phyloP scores from a whole-genome alignment of 257 asterid genomes.

The Fraxinus americana region DNA sequence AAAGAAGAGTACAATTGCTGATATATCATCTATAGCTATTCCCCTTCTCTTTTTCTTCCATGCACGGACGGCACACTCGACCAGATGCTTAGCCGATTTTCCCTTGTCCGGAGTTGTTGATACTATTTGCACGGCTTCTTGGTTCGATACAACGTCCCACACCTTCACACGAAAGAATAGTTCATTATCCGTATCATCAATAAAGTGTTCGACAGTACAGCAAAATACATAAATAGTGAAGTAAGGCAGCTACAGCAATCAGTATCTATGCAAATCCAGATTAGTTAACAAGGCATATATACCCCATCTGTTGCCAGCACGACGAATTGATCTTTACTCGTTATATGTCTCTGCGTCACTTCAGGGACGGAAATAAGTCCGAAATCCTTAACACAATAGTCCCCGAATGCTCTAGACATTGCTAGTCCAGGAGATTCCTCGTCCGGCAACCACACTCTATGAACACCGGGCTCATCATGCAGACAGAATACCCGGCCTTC shows the following conservation, averaged over 20 bases:
- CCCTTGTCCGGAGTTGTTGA: conserved; percentile 51
- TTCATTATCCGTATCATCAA: background rate
- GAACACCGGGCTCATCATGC: conserved; percentile 83
- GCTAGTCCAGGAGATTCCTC: conserved; percentile 90
- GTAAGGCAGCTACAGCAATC: background rate
- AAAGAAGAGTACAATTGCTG: conserved; percentile 83
- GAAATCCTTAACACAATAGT: conserved; percentile 82
- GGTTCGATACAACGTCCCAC: conserved; percentile 94
- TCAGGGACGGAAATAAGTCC: conserved; percentile 93
- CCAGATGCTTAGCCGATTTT: conserved; percentile 76
- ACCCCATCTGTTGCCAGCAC: conserved; percentile 98
- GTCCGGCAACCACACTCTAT: conserved; percentile 87
- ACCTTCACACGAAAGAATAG: conserved; percentile 48
- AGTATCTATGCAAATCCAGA: no score
- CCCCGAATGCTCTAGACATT: conserved; percentile 97
- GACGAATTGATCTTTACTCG: conserved; percentile 69
- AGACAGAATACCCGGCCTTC: conserved; percentile 76
- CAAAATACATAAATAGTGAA: background rate
- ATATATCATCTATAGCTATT: conserved; percentile 89
- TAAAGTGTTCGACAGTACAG: background rate
- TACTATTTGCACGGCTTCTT: conserved; percentile 85
- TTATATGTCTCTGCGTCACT: conserved; percentile 71
- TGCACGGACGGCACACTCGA: conserved; percentile 62
- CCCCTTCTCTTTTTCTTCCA: conserved; percentile 86
- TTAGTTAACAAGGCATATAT: conserved; percentile 9